A percentile compares a stretch with the other conserved stretches of the same genome.
Conservation (phyloP, 441 rosid genomes). For the Melastoma candidum region DNA sequence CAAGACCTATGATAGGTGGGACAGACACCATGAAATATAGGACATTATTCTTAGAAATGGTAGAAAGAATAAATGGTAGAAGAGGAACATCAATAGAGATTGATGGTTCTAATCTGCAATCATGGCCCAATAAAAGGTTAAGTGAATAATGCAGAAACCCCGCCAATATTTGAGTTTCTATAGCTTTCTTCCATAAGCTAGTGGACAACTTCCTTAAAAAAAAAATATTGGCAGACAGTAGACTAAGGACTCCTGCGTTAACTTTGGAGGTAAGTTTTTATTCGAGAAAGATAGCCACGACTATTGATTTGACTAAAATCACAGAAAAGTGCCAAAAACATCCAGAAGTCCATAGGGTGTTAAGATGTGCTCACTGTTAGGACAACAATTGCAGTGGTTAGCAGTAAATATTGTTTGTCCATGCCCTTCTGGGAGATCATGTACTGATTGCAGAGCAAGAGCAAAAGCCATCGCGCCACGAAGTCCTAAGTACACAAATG, state of each 20-base stretch:
- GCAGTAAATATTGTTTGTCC: slow-evolving; percentile 98
- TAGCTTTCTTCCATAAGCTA: no score
- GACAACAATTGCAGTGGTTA: slow-evolving; percentile 94
- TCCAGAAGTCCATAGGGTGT: neutral
- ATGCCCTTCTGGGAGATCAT: slow-evolving; percentile 99
- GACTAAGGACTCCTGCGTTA: no score
- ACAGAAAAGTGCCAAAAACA: neutral
- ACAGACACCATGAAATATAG: neutral
- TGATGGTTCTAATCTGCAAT: no score
- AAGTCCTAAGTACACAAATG: slow-evolving; percentile 47
- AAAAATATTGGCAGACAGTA: no score
- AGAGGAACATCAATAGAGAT: neutral
- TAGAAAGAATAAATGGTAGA: neutral
- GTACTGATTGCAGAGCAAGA: slow-evolving; percentile 96
- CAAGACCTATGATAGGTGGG: slow-evolving; percentile 47
- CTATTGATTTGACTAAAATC: no score
- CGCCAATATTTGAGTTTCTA: no score
- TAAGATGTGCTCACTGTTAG: slow-evolving; percentile 46
- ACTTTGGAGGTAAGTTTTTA: no score
- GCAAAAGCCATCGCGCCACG: slow-evolving; percentile 99
- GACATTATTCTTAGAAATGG: neutral
- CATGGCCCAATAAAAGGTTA: no score
- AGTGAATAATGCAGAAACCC: no score
- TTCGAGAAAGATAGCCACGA: no score
- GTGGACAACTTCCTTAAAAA: no score